Base-by-base conservation (phyloP, 2,329 filamentous ascomycete species). In the Fusarium succisae region DNA sequence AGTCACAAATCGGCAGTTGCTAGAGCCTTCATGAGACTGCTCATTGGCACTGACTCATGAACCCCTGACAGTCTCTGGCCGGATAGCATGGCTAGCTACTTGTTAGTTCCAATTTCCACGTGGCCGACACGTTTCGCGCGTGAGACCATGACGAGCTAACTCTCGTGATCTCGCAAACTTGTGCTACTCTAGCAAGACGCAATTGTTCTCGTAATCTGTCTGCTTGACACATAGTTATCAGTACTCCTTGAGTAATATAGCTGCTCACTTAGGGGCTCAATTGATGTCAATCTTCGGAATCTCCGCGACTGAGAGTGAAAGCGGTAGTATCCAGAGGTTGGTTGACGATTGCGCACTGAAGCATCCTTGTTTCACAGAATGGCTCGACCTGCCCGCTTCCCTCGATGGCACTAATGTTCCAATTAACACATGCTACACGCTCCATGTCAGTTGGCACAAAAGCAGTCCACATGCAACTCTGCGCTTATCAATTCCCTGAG, bases 51-150 rank as follows among this genome's bases (percentile, higher is more conserved):
- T 70, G 67, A 70, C 67, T 70, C 67, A 62, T 47, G 32, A 54
- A 6, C 17, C 53, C 45, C 37, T 53, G 60, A 24, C 51, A 37
- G 28, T 28, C 58, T 48, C 26, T 28, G 12, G 15, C 30, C 32
- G 26, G 38, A 51, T 14, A 28, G n/a, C n/a, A 14, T 5, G 20
- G 20, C 37, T 43, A 54, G 30, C 53, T 39, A 50, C 26, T 15
- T 26, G n/a, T 41, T 56, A 54, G 39, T 24, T 8, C 18, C 14
- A 47, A 22, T 35, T n/a, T 41, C 66, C 67, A 70, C 67, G 67
- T 70, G 67, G 67, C 41, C 47, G 47, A 48, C 59, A 70, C 67
- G 59, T 70, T 70, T 35, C 38, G 30, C 32, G 39, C 58, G 38
- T 28, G 22, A 45, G 66, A 26, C 43, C 37, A 69, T 63, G 38